A percentile compares a stretch with the other conserved stretches of the same genome.
Conservation (phyloP, 139 green algal species). For the Raphidocelis subcapitata region DNA sequence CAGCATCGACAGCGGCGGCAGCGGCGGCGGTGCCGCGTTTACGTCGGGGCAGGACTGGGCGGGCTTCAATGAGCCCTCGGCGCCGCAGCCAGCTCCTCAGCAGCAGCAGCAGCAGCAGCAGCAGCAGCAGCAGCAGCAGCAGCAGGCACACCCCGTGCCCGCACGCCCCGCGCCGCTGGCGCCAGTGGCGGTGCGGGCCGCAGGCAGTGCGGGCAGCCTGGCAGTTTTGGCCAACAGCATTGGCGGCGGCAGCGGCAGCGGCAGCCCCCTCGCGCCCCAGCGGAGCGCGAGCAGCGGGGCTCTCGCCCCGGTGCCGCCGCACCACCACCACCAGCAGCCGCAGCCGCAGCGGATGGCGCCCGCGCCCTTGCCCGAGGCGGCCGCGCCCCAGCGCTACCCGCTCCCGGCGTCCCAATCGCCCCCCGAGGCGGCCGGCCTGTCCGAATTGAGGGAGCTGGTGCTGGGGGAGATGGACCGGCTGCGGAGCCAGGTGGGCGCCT, state of each 20-base stretch:
- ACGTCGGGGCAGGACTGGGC: conserved; percentile 1
- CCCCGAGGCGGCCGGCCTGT: too few relatives aligned
- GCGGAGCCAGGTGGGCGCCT: not conserved
- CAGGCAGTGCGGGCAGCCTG: too few relatives aligned
- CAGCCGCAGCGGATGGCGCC: too few relatives aligned
- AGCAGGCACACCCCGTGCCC: not conserved
- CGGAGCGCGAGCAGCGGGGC: too few relatives aligned
- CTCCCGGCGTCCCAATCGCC: too few relatives aligned
- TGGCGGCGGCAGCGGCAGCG: too few relatives aligned
- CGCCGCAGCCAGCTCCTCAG: not conserved
- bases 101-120: conserved; percentile 1
- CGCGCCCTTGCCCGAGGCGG: too few relatives aligned
- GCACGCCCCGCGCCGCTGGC: not conserved
- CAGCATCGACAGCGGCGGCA: not conserved
- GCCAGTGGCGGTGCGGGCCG: not conserved
- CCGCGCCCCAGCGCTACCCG: too few relatives aligned
- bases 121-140: conserved; percentile 12
- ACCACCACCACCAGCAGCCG: too few relatives aligned
- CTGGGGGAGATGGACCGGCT: conserved; percentile 12
- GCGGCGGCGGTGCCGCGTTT: not conserved
- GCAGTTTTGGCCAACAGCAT: too few relatives aligned
- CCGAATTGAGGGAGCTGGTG: not conserved
- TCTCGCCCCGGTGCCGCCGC: too few relatives aligned
- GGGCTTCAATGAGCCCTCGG: not conserved
- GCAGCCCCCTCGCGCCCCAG: too few relatives aligned